phyloP scores from a whole-genome alignment of 768 basidiomycete species.

The Tulasnella calospora region DNA sequence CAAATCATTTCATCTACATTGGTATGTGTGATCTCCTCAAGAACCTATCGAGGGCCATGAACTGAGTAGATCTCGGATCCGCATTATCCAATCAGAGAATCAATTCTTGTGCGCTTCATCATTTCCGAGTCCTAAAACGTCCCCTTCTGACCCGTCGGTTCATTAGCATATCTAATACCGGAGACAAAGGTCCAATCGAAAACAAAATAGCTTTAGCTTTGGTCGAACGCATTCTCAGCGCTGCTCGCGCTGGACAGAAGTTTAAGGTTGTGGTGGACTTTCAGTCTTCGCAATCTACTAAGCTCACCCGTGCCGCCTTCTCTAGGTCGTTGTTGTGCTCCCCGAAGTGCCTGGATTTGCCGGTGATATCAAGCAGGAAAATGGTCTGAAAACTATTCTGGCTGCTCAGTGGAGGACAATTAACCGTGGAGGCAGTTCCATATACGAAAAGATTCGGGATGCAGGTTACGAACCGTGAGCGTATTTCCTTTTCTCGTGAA shows the following conservation, averaged over 20 bases:
- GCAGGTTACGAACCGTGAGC: constrained; percentile 75
- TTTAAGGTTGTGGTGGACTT: constrained; percentile 56
- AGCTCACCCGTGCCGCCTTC: not conserved
- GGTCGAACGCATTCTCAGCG: constrained; percentile 73
- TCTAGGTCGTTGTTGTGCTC: constrained; percentile 75
- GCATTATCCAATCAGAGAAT: constrained; percentile 48
- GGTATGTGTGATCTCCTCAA: constrained; percentile 47
- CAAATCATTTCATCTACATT: constrained; percentile 88
- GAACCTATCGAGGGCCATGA: not conserved
- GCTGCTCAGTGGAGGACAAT: constrained; percentile 72
- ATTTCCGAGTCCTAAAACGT: not conserved
- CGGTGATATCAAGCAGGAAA: constrained; percentile 67
- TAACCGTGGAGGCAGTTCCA: constrained; percentile 80
- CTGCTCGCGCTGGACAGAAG: constrained; percentile 59
- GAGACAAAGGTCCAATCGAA: constrained; percentile 56
- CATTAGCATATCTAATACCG: constrained; percentile 70
- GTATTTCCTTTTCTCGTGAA: not conserved
- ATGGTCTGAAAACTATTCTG: constrained; percentile 72
- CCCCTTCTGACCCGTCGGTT: not conserved
- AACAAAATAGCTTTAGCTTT: constrained; percentile 82
- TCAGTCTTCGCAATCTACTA: no score
- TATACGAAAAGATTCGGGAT: constrained; percentile 74
- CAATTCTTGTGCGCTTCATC: constrained; percentile 69
- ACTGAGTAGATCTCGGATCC: constrained; percentile 28
- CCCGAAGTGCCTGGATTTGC: constrained; percentile 91